Conservation (phyloP, 495 filamentous ascomycete genomes). For the Opeltia flavorubescens region DNA sequence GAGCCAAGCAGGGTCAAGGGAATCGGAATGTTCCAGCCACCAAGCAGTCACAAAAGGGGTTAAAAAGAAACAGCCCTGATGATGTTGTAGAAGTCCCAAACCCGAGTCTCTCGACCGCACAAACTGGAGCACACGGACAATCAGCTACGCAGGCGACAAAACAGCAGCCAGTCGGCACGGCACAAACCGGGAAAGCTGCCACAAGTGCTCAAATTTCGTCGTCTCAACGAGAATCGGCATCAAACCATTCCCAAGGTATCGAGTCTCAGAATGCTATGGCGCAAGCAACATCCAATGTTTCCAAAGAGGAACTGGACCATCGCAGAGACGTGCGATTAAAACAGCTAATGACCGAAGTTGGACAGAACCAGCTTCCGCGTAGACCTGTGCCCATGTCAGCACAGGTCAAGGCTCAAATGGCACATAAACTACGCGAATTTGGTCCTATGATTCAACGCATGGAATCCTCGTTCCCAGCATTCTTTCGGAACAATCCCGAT, state of each 20-base stretch:
- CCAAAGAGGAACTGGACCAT: background rate
- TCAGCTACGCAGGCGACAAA: conserved; percentile 3
- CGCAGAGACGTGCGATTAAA: conserved; percentile 5
- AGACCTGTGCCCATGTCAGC: conserved; percentile 24
- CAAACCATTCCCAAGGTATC: conserved; percentile 18
- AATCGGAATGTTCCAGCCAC: background rate
- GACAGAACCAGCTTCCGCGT: conserved; percentile 19
- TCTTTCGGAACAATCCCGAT: conserved; percentile 24
- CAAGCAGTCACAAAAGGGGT: conserved; percentile 2
- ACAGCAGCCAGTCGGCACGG: no score
- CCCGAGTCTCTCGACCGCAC: conserved; percentile 17
- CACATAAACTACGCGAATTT: conserved; percentile 29
- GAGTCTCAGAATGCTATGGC: background rate
- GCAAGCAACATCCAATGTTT: background rate
- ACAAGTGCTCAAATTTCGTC: no score
- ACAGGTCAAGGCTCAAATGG: conserved; percentile 32
- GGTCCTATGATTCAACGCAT: background rate
- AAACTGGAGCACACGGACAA: conserved; percentile 7
- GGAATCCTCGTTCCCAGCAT: conserved; percentile 24
- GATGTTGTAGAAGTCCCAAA: conserved; percentile 44
- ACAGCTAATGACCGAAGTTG: conserved; percentile 25
- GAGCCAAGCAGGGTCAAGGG: background rate
- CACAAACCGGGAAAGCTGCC: no score
- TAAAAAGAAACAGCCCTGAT: conserved; percentile 48
- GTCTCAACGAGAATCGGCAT: no score